A percentile compares a stretch with the other conserved stretches of the same genome.
These are phyloP conservation scores for Clonostachys rosea DNA, from an alignment of 2,329 filamentous ascomycete species.

Conservation along the genomic window DNA sequence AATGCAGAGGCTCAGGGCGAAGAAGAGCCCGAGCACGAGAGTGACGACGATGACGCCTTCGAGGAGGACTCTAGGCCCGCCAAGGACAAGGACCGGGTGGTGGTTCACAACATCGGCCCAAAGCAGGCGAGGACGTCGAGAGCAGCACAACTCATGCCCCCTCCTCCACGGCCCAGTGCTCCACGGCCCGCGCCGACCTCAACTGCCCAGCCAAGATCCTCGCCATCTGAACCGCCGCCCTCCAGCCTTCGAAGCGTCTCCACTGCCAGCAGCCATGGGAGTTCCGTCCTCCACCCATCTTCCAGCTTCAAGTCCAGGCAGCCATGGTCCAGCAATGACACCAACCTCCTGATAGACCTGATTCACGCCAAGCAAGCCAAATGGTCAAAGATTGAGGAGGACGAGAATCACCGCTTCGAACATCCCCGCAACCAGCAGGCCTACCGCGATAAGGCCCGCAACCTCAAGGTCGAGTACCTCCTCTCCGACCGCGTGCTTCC, in stretches of 20 bases:
- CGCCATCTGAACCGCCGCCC: neutral
- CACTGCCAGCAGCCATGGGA: conserved; percentile 2
- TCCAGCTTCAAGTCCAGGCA: conserved; percentile 12
- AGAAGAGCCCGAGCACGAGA: conserved; percentile 9
- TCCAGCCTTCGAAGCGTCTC: conserved; percentile 1
- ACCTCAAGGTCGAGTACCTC: conserved; percentile 48
- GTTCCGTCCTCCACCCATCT: conserved; percentile 2
- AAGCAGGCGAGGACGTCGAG: neutral
- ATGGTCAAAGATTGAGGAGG: conserved; percentile 24
- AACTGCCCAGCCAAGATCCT: neutral
- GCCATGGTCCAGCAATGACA: conserved; percentile 38
- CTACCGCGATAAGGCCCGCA: conserved; percentile 53
- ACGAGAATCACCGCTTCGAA: conserved; percentile 29
- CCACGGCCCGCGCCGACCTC: neutral
- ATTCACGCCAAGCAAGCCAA: conserved; percentile 21
- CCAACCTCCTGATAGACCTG: conserved; percentile 30
- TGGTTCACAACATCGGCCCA: neutral
- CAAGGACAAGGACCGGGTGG: conserved; percentile 4
- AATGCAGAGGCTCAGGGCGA: conserved; percentile 1
- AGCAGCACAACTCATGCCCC: neutral
- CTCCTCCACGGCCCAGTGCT: neutral
- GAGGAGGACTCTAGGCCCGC: conserved; percentile 18
- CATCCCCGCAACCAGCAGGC: conserved; percentile 46
- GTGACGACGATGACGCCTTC: conserved; percentile 17
- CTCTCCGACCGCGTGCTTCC: conserved; percentile 37